Percentiles rank a stretch among this genome's conserved stretches.
Evolutionary conservation across 2,329 filamentous ascomycete genomes (phyloP).

Genomic region (Ustilaginoidea virens): DNA sequence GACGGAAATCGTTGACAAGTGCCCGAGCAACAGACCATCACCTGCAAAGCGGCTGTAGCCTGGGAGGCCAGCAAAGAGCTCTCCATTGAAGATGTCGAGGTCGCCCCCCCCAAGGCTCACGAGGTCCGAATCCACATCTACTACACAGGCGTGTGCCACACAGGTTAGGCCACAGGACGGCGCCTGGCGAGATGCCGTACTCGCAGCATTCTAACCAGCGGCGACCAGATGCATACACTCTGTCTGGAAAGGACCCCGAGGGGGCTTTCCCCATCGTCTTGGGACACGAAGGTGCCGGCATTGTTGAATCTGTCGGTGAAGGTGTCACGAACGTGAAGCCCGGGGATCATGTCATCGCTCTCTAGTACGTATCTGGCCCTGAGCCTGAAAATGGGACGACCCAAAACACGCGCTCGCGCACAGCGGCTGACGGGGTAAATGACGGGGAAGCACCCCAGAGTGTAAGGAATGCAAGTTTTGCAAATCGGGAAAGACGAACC

Average conservation of each 20-base stretch:
- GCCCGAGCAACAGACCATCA: slow-evolving; percentile 70
- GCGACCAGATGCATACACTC: slow-evolving; percentile 67
- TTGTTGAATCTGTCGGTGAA: slow-evolving; percentile 87
- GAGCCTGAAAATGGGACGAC: too few species aligned
- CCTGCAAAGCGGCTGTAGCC: slow-evolving; percentile 92
- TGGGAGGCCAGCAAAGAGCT: slow-evolving; percentile 93
- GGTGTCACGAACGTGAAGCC: slow-evolving; percentile 89
- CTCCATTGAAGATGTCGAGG: slow-evolving; percentile 81
- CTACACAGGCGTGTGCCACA: slow-evolving; percentile 98
- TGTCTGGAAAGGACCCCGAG: slow-evolving; percentile 94
- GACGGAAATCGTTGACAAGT: too few species aligned
- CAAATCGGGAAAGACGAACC: slow-evolving; percentile 97
- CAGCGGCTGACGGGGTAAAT: too few species aligned
- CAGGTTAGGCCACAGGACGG: slow-evolving; percentile 37
- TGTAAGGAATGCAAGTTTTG: slow-evolving; percentile 99
- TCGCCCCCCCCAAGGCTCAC: slow-evolving; percentile 72
- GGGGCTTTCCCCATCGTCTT: slow-evolving; percentile 82
- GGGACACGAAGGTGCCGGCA: slow-evolving; percentile 80
- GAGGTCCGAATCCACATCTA: slow-evolving; percentile 95
- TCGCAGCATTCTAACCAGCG: slow-evolving; percentile 3
- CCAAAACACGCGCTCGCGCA: too few species aligned
- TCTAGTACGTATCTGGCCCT: slow-evolving; percentile 57
- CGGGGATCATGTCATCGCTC: slow-evolving; percentile 79
- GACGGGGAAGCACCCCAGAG: slow-evolving; percentile 95
- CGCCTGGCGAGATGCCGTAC: background rate